A percentile compares a stretch with the other conserved stretches of the same genome.
Conservation (phyloP, 345 rosid genomes). For the Eucalyptus leucophloia region DNA sequence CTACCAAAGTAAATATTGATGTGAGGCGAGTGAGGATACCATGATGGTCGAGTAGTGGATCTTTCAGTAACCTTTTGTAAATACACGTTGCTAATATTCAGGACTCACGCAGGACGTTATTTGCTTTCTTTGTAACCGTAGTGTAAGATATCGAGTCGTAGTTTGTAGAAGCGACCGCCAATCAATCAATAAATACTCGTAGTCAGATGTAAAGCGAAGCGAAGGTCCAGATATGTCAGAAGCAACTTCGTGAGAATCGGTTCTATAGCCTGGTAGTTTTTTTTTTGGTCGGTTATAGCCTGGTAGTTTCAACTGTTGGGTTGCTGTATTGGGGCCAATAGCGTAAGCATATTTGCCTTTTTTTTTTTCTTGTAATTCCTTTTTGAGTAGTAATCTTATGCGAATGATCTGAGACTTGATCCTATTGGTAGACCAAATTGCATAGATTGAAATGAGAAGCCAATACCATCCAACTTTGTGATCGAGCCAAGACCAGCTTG, state of each 20-base stretch:
- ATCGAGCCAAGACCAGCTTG: neutral
- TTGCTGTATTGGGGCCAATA: neutral
- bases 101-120: neutral
- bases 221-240: neutral
- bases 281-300: too few relatives aligned
- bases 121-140: neutral
- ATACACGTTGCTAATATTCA: neutral
- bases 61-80: neutral
- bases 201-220: neutral
- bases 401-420: neutral
- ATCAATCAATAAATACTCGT: neutral
- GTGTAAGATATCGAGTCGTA: neutral
- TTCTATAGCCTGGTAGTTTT: neutral
- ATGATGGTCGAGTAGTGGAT: neutral
- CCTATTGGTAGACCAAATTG: neutral
- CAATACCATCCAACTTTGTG: neutral
- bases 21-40: neutral
- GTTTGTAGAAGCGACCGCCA: neutral
- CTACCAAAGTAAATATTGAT: neutral
- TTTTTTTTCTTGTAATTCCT: neutral
- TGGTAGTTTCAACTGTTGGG: neutral
- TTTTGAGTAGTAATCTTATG: neutral
- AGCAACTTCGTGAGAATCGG: neutral
- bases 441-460: neutral
- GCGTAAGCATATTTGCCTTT: neutral